phyloP scores from a whole-genome alignment of 768 basidiomycete genomes.

The Auricularia auricula-judae region DNA sequence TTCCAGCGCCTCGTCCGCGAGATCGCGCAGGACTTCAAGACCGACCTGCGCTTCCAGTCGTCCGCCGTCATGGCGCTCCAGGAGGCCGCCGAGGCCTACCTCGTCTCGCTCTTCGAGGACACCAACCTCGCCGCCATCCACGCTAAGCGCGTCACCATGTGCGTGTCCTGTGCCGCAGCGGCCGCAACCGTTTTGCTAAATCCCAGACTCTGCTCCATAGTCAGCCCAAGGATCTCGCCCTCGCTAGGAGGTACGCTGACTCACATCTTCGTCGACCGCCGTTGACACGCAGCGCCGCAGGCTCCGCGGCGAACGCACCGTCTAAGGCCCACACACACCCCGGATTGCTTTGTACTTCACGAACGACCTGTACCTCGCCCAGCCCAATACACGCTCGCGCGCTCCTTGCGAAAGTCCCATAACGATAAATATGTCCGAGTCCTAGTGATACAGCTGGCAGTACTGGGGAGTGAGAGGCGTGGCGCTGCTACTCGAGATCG shows the following conservation, averaged over 20 bases:
- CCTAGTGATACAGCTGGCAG: background rate
- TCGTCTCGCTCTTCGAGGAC: constrained; percentile 63
- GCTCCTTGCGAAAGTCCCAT: background rate
- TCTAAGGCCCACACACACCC: too few relatives aligned
- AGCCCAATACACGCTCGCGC: too few relatives aligned
- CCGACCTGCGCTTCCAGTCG: constrained; percentile 68
- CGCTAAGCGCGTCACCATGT: constrained; percentile 38
- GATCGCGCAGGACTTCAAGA: constrained; percentile 50
- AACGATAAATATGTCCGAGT: background rate
- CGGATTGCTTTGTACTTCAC: too few relatives aligned
- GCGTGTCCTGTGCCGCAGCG: too few relatives aligned
- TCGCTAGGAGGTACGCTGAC: constrained; percentile 38
- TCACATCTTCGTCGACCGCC: background rate
- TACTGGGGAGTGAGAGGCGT: background rate
- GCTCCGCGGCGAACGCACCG: too few relatives aligned
- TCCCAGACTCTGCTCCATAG: constrained; percentile 19
- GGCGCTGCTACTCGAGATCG: background rate
- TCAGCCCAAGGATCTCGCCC: constrained; percentile 83
- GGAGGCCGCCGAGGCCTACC: constrained; percentile 40
- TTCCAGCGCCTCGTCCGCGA: constrained; percentile 43
- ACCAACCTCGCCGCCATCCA: constrained; percentile 55
- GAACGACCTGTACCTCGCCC: too few relatives aligned
- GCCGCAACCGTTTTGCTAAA: too few relatives aligned
- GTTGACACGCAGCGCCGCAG: too few relatives aligned
- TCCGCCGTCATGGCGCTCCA: constrained; percentile 59